These are phyloP conservation scores for Penicillium sp. DNA, from an alignment of 2,329 filamentous ascomycete species.

Conservation along the genomic window DNA sequence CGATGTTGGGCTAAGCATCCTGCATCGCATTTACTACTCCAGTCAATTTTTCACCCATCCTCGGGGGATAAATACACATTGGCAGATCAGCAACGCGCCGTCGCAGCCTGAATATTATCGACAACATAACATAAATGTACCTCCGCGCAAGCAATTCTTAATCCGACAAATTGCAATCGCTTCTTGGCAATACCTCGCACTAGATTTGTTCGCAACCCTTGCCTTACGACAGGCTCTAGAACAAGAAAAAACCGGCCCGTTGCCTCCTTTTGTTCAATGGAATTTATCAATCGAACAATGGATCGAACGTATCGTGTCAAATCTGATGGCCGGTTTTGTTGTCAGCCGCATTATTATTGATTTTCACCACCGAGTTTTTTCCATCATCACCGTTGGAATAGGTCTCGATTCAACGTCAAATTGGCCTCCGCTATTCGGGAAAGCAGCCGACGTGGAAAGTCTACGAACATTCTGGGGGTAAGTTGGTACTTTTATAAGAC, in stretches of 20 bases:
- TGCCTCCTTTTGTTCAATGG: constrained; percentile 9
- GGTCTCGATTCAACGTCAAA: constrained; percentile 17
- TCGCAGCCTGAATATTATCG: constrained; percentile 20
- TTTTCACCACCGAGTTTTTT: constrained; percentile 23
- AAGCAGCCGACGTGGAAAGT: constrained; percentile 26
- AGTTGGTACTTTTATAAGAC: constrained; percentile 1
- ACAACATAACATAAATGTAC: neutral
- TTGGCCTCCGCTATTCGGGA: constrained; percentile 33
- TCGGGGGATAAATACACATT: constrained; percentile 27
- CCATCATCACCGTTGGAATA: constrained; percentile 24
- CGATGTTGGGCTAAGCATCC: neutral
- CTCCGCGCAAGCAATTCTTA: constrained; percentile 20
- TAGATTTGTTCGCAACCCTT: constrained; percentile 15
- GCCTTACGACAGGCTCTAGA: neutral
- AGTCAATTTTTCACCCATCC: constrained; percentile 11
- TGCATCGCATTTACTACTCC: constrained; percentile 6
- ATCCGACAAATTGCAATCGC: constrained; percentile 22
- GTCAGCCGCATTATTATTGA: constrained; percentile 25
- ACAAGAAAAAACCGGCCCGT: neutral
- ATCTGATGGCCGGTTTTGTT: constrained; percentile 21
- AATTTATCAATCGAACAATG: constrained; percentile 13
- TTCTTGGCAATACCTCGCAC: constrained; percentile 25
- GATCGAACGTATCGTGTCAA: constrained; percentile 14
- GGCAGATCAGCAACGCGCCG: constrained; percentile 27
- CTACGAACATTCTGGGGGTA: constrained; percentile 34